These are phyloP conservation scores for Botryotinia globosa DNA, from an alignment of 2,329 filamentous ascomycete species.

Conservation along the genomic window DNA sequence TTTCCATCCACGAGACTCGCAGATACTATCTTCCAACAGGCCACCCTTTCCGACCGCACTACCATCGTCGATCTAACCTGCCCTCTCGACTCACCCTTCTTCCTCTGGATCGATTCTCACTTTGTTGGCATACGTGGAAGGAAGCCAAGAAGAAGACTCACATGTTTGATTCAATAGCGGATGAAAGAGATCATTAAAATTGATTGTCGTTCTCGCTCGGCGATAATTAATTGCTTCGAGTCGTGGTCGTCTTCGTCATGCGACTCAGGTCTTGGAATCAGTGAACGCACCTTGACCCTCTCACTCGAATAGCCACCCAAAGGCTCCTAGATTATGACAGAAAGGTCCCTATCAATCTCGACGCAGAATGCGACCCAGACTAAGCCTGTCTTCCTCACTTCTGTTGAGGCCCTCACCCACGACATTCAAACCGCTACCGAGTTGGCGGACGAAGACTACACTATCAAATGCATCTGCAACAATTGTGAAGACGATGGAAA, in stretches of 20 bases:
- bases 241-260: constrained; percentile 41
- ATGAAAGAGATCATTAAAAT: constrained; percentile 31
- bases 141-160: neutral
- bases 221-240: constrained; percentile 36
- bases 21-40: neutral
- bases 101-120: constrained; percentile 7
- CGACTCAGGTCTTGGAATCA: constrained; percentile 39
- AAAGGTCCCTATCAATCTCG: constrained; percentile 39
- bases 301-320: constrained; percentile 36
- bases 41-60: neutral
- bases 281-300: constrained; percentile 39
- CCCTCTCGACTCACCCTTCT: neutral
- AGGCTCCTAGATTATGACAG: constrained; percentile 43
- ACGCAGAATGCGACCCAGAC: constrained; percentile 39
- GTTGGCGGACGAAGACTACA: constrained; percentile 72
- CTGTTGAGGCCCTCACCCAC: constrained; percentile 27
- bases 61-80: constrained; percentile 4
- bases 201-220: constrained; percentile 31
- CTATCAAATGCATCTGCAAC: constrained; percentile 96
- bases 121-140: constrained; percentile 17
- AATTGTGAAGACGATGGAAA: constrained; percentile 94
- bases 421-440: constrained; percentile 43
- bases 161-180: constrained; percentile 27
- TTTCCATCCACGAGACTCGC: constrained; percentile 11
- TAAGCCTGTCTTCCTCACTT: constrained; percentile 29